phyloP scores from a whole-genome alignment of 345 rosid genomes.

The Ceriops tagal region DNA sequence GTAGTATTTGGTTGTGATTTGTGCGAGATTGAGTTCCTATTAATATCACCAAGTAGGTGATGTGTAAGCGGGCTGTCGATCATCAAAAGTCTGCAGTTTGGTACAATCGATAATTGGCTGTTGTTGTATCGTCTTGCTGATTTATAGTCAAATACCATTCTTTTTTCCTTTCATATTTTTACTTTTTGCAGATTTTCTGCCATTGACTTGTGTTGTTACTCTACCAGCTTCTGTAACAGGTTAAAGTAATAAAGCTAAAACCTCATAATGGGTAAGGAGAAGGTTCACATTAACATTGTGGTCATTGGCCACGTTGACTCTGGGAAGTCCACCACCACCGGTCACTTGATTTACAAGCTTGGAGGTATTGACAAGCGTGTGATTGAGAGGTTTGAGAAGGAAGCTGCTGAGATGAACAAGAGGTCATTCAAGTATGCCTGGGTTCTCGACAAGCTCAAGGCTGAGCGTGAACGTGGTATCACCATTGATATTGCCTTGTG shows the following conservation, averaged over 20 bases:
- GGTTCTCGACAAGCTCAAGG: constrained; percentile 86
- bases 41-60: no score
- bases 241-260: not conserved
- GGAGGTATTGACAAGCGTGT: constrained; percentile 92
- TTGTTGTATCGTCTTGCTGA: no score
- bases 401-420: constrained; percentile 92
- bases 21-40: no score
- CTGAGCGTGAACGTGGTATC: constrained; percentile 83
- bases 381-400: constrained; percentile 80
- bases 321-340: constrained; percentile 82
- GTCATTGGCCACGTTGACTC: constrained; percentile 89
- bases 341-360: constrained; percentile 78
- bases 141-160: no score
- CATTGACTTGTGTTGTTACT: no score
- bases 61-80: no score
- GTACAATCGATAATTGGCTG: no score
- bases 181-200: no score
- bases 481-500: constrained; percentile 82
- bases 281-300: constrained; percentile 76
- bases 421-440: constrained; percentile 86
- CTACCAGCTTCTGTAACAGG: not conserved
- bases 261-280: constrained; percentile 67
- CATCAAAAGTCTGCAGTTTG: no score
- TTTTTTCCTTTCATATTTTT: no score
- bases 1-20: no score